Conservation (phyloP, 495 filamentous ascomycete genomes). For the Aspergillus nanangensis region DNA sequence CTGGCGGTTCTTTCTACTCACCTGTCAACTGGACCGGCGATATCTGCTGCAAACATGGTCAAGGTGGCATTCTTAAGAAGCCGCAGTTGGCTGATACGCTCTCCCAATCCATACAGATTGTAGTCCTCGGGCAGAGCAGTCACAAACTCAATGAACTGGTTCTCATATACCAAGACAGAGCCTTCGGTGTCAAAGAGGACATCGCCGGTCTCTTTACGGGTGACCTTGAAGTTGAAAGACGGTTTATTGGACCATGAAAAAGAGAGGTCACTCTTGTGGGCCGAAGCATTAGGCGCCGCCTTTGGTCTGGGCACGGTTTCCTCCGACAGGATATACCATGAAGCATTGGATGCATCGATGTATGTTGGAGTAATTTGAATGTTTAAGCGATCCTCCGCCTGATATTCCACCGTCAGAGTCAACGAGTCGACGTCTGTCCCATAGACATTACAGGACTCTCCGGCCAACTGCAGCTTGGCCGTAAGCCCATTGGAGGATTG, state of each 20-base stretch:
- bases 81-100: slow-evolving; percentile 54
- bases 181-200: slow-evolving; percentile 54
- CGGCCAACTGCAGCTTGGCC: slow-evolving; percentile 51
- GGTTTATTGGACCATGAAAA: slow-evolving; percentile 57
- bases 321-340: slow-evolving; percentile 65
- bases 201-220: slow-evolving; percentile 52
- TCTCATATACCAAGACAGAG: slow-evolving; percentile 54
- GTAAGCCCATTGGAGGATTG: slow-evolving; percentile 43
- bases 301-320: slow-evolving; percentile 56
- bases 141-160: slow-evolving; percentile 63
- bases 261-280: slow-evolving; percentile 44
- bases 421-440: slow-evolving; percentile 58
- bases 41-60: slow-evolving; percentile 70
- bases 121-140: slow-evolving; percentile 54
- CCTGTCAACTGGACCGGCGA: slow-evolving; percentile 55
- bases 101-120: slow-evolving; percentile 61
- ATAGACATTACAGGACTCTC: slow-evolving; percentile 56
- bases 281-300: slow-evolving; percentile 32
- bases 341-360: slow-evolving; percentile 57
- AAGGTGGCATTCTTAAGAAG: slow-evolving; percentile 56
- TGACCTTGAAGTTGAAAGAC: slow-evolving; percentile 55
- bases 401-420: slow-evolving; percentile 51
- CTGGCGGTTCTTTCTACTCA: neutral
- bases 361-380: slow-evolving; percentile 56
- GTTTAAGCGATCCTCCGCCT: slow-evolving; percentile 49